Percentiles rank a stretch among this genome's conserved stretches.
Conservation (phyloP, 1,284 basidiomycete species). For the Porodaedalea pini region DNA sequence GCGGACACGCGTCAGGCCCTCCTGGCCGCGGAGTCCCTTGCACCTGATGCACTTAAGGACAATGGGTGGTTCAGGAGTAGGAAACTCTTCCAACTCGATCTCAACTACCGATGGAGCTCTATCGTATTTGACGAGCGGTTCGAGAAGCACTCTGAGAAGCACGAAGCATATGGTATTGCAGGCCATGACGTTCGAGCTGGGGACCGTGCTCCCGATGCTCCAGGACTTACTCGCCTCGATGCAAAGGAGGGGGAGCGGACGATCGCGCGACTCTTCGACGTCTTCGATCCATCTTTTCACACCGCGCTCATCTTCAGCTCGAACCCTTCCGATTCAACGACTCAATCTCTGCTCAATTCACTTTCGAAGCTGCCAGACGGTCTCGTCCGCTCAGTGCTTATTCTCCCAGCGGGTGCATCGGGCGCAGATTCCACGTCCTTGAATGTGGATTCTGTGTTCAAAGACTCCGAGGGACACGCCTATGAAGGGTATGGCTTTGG, state of each 20-base stretch:
- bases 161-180: slow-evolving; percentile 7
- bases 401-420: slow-evolving; percentile 1
- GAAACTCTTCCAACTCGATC: slow-evolving; percentile 21
- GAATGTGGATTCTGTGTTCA: slow-evolving; percentile 31
- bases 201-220: slow-evolving; percentile 25
- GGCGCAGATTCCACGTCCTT: not conserved
- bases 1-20: not conserved
- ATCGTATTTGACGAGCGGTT: slow-evolving; percentile 22
- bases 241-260: not conserved
- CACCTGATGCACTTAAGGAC: not conserved
- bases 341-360: not conserved
- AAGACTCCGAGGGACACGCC: slow-evolving; percentile 37
- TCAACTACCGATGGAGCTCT: slow-evolving; percentile 25
- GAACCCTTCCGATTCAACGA: not conserved
- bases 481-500: slow-evolving; percentile 34
- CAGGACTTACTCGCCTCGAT: slow-evolving; percentile 2
- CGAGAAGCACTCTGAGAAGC: not conserved
- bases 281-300: slow-evolving; percentile 22
- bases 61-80: slow-evolving; percentile 4
- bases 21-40: not conserved
- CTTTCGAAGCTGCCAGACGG: not conserved
- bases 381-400: slow-evolving; percentile 11
- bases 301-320: slow-evolving; percentile 20
- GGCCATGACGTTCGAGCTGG: slow-evolving; percentile 18
- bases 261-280: slow-evolving; percentile 19